Percentiles rank a stretch among this genome's conserved stretches.
These are phyloP conservation scores for Mortierella antarctica DNA, from an alignment of 192 early-diverging fungal genomes.

Conservation along the genomic window DNA sequence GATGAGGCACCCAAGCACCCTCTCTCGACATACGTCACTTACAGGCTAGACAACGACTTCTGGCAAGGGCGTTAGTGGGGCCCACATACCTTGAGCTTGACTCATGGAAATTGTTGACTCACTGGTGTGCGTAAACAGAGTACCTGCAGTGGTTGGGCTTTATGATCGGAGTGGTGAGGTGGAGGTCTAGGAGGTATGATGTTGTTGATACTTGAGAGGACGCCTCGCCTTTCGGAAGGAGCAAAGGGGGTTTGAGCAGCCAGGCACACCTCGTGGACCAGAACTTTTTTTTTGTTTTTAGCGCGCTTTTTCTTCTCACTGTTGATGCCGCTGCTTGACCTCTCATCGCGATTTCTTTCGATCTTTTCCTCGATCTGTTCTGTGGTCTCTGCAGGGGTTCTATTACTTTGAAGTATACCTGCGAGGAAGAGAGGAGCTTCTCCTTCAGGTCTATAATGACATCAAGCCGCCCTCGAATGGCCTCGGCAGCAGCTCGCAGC, in stretches of 20 bases:
- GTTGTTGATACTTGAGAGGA: no score
- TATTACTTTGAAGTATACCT: slow-evolving; percentile 73
- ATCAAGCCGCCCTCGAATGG: slow-evolving; percentile 29
- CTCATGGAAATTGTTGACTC: no score
- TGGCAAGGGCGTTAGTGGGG: no score
- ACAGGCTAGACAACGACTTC: no score
- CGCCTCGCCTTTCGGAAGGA: not conserved
- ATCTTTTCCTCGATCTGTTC: not conserved
- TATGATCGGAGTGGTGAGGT: not conserved
- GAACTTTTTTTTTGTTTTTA: not conserved
- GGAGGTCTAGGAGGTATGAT: no score
- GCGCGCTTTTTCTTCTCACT: not conserved
- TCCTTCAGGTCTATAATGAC: slow-evolving; percentile 70
- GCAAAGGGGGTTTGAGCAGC: not conserved
- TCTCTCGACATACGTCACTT: not conserved
- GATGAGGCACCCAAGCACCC: not conserved
- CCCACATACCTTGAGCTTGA: no score
- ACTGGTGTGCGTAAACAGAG: not conserved
- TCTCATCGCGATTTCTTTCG: not conserved
- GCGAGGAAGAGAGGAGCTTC: slow-evolving; percentile 75
- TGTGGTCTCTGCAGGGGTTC: slow-evolving; percentile 62
- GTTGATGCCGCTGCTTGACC: no score
- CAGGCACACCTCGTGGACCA: not conserved
- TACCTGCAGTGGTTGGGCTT: not conserved
- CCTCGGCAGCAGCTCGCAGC: slow-evolving; percentile 23